Evolutionary conservation across 306 rosid species (phyloP).

Genomic region (Cucumis cinereus): DNA sequence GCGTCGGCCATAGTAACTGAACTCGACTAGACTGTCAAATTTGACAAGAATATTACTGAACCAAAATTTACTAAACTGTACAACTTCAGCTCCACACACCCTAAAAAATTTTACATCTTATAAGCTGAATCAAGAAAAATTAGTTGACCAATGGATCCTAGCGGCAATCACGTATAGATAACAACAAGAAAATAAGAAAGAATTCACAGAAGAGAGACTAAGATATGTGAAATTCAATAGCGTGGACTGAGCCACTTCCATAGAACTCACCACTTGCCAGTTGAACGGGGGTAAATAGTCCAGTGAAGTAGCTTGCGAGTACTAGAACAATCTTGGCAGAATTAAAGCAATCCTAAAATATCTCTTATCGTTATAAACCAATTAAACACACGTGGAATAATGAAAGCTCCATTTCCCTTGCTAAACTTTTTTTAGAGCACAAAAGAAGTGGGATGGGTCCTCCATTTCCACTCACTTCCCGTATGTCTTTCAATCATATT

Average conservation of each 20-base stretch:
- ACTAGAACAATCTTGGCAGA: background rate
- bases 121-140: background rate
- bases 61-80: background rate
- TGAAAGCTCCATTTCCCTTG: background rate
- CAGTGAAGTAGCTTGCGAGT: background rate
- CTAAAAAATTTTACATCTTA: background rate
- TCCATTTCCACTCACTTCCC: background rate
- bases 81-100: background rate
- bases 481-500: background rate
- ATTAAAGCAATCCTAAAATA: background rate
- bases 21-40: background rate
- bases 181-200: background rate
- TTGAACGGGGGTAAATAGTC: background rate
- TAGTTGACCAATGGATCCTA: background rate
- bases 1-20: slow-evolving; percentile 58
- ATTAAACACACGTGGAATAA: background rate
- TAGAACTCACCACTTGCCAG: background rate
- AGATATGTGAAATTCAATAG: background rate
- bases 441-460: background rate
- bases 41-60: background rate
- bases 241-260: background rate
- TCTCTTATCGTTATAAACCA: background rate
- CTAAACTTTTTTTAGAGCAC: background rate
- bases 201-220: background rate
- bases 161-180: background rate